Base-by-base conservation (phyloP, 805 yeast genomes). In the Barnettozyma siamensis region DNA sequence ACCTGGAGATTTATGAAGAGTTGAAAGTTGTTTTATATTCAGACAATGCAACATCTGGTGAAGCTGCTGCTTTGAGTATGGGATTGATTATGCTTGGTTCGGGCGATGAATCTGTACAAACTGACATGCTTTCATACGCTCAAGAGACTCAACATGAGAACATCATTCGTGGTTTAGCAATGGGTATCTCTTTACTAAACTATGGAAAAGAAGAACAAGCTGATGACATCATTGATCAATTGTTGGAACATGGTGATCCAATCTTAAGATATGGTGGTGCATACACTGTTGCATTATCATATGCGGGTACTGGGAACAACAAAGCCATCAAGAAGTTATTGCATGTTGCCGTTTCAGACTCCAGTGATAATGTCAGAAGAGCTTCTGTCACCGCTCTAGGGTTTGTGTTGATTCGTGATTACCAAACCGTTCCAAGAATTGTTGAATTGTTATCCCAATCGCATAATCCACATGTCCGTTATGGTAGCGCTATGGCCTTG, bases 401-500 rank as follows among this genome's bases (percentile, higher is more conserved):
- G 17, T 93, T 93, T 65, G 82, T 93, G 36, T 72, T 93, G 51
- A 73, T 91, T 45, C 85, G 96, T 58, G 94, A 89, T 60, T 86
- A 88, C 63, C 80, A 88, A 13, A 88, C 96, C 0, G 91, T 93
- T 17, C 99, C 99, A 43, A 83, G 94, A 51, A 84, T 93, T 67
- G 97, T 93, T 30, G 95, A 91, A 62, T 72, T 93, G 43, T 73
- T 93, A 52, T 78, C 96, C 0, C 95, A 88, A 63, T 86, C 96
- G 1, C 97, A 93, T 63, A 93, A 93, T 62, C 96, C 99, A 12
- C 97, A 93, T 60, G 98, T 93, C 29, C 85, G 99, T 63, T 93
- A 93, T 60, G 99, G 99, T 69, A 86, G 97, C 26, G 96, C 98
- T 2, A 71, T 93, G 78, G 99, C 99, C 0, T 74, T 93, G 48